Base-by-base conservation (phyloP, 2,329 filamentous ascomycete species). In the Diaporthe destruens region DNA sequence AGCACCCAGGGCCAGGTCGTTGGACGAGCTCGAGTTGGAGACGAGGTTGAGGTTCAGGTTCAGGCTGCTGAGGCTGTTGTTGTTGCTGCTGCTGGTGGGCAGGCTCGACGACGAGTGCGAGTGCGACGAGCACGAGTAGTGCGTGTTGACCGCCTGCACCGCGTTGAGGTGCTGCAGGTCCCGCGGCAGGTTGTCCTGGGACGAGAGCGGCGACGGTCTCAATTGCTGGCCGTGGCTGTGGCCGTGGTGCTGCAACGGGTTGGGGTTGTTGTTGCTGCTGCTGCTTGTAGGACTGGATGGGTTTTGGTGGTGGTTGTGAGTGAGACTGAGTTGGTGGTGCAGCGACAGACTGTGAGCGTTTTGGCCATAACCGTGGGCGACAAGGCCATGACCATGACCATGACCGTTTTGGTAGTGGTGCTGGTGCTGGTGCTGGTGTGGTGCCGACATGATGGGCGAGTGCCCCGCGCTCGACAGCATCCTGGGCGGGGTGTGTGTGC, bases 391-490 rank as follows among this genome's bases (percentile, higher is more conserved):
- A 53, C 34, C 29, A 12, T 57, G 42, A 23, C 36, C 18, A 14
- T 34, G 51, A 14, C 9, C 42, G 4, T 51, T 32, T 4, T 47
- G 42, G 29, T 49, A 16, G 42, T 65, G 59, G 44, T 63, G 29
- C 29, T 29, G 29, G 29, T 29, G 29, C 29, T 29, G 29, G 29
- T 29, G 29, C 29, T 29, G 29, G 29, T 39, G 59, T n/a, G 20
- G 44, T 34, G 59, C 44, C 18, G 69, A 63, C 49, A 55, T 42
- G 42, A 39, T 39, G 2, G 36, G 12, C 11, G 51, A 39, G 53
- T 69, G 72, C 72, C 72, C 72, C 70, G 72, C 72, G 70, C 72
- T 74, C 34, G 72, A 72, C 36, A 70, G 25, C 70, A 74, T 72
- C 51, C 25, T 56, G 54, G 63, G 63, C 66, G 55, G 55, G 29